Evolutionary conservation across 441 rosid genomes (phyloP), one percentile per base, ranked within the genome.

Genomic region (Syzygium malaccense): DNA sequence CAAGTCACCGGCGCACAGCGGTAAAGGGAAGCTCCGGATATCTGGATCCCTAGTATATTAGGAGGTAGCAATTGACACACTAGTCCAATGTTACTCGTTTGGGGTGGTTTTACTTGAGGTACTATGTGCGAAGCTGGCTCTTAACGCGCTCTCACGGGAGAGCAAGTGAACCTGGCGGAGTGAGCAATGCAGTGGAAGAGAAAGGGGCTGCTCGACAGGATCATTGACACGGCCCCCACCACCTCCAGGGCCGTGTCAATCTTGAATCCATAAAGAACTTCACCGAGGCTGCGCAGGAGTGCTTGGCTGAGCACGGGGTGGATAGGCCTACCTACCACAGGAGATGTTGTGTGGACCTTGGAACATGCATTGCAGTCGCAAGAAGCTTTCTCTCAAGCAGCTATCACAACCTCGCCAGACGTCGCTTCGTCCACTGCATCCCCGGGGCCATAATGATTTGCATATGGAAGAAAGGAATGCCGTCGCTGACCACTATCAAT

Each of bases 121-220:
- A 33, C 71, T 96, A 41, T 95, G 98, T 30, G 98, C 96, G 12
- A 95, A 99, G 93, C 97, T 97, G 3, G 99, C 97, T 18, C 92
- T 97, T 51, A 92, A 30, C 92, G 10, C 92, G 88, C 14, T 64
- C 92, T 96, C 14, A 96, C 96, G 5, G 90, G 99, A 91, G 99
- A 96, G 71, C 99, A 96, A 62, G 99, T 98, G 17, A 96, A 95
- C 91, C 92, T 98, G 87, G 99, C 97, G 1, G 99, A 97, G 53
- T 97, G 99, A 99, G 97, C 99, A 4, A 96, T 96, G 99, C 98
- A 96, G 80, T 96, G 97, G 97, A 96, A 96, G 91, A 91, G 97
- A 53, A 98, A 96, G 89, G 99, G 98, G 45, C 87, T 92, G 83
- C 92, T 97, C 3, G 99, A 97, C 45, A 96, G 97, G 92, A 91